Conservation (phyloP, 257 asterid genomes). For the Anisodus tanguticus region DNA sequence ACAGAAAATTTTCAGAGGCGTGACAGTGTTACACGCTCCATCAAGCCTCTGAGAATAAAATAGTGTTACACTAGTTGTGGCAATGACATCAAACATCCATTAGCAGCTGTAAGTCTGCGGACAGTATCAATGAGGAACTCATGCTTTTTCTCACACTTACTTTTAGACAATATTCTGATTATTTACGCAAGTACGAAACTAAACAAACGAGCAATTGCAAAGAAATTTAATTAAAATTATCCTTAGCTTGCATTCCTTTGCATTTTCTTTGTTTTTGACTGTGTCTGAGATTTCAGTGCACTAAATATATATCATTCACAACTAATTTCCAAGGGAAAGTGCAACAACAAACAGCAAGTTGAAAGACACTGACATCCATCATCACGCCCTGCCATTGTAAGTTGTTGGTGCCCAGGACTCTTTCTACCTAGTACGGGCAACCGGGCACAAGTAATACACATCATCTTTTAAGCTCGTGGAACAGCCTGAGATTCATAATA, state of each 20-base stretch:
- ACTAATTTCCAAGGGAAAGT: background rate
- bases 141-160: no score
- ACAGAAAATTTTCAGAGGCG: no score
- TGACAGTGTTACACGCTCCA: no score
- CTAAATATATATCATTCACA: background rate
- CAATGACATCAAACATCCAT: no score
- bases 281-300: background rate
- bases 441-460: background rate
- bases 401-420: background rate
- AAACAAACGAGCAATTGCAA: no score
- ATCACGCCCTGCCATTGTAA: background rate
- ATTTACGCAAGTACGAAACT: no score
- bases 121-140: no score
- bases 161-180: no score
- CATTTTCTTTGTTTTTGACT: background rate
- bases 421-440: background rate
- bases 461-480: background rate
- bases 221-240: no score
- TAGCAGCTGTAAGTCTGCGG: no score
- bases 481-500: background rate
- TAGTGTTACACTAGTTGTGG: no score
- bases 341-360: constrained; percentile 1
- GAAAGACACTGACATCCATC: background rate
- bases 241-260: background rate
- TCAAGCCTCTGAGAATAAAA: no score